Conservation (phyloP, 371 early-diverging fungal genomes). For the Mucor racemosus region DNA sequence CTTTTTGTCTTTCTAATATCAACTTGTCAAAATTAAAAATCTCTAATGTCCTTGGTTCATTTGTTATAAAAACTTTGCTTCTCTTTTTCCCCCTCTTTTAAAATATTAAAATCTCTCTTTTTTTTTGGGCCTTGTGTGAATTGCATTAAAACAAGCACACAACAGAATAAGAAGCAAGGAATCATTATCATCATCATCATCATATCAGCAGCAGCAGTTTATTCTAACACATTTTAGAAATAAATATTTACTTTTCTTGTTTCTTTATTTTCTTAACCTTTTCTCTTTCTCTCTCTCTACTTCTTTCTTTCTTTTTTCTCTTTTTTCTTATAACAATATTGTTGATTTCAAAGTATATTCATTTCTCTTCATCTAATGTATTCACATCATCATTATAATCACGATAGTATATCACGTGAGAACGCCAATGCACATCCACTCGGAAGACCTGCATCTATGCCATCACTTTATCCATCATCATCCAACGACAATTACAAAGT, state of each 20-base stretch:
- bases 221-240: slow-evolving; percentile 6
- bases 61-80: not conserved
- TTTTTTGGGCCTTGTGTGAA: not conserved
- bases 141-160: not conserved
- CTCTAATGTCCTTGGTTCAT: slow-evolving; percentile 2
- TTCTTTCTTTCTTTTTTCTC: not conserved
- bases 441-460: slow-evolving; percentile 29
- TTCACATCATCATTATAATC: slow-evolving; percentile 16
- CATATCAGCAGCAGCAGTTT: slow-evolving; percentile 1
- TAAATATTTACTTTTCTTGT: not conserved
- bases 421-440: slow-evolving; percentile 26
- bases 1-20: not conserved
- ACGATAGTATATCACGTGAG: slow-evolving; percentile 17
- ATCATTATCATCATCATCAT: not conserved
- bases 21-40: slow-evolving; percentile 22
- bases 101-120: not conserved
- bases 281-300: not conserved
- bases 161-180: not conserved
- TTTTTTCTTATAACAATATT: not conserved
- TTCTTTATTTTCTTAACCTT: not conserved
- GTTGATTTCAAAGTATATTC: not conserved
- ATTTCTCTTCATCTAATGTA: slow-evolving; percentile 2
- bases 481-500: not conserved
- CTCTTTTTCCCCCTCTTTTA: not conserved
- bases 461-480: slow-evolving; percentile 13